Conservation (phyloP, 108 stramenopile species). For the Tribonema minus region DNA sequence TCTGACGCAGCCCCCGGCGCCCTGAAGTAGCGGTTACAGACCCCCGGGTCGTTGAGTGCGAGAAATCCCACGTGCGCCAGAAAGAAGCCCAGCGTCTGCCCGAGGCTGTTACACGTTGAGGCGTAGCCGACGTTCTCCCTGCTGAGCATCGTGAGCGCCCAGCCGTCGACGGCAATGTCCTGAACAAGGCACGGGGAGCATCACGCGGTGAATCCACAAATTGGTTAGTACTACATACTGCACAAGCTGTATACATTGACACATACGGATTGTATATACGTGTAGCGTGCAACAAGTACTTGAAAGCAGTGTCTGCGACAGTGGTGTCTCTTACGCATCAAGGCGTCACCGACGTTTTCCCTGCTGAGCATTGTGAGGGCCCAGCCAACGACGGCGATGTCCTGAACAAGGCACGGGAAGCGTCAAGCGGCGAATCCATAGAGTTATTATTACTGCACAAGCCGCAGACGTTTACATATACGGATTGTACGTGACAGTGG, state of each 20-base stretch:
- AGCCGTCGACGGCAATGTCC: slow-evolving; percentile 99
- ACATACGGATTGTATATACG: too few species aligned
- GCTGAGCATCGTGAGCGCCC: slow-evolving; percentile 97
- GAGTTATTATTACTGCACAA: too few species aligned
- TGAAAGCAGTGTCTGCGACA: too few species aligned
- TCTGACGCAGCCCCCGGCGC: slow-evolving; percentile 43
- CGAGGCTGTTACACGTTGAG: slow-evolving; percentile 89
- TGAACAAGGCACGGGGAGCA: too few species aligned
- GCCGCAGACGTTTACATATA: too few species aligned
- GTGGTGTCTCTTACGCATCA: slow-evolving; percentile 88
- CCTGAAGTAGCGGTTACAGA: slow-evolving; percentile 66
- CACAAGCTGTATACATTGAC: too few species aligned
- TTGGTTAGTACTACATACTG: too few species aligned
- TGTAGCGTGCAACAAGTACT: too few species aligned
- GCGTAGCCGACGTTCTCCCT: slow-evolving; percentile 87
- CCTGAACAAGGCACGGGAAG: too few species aligned
- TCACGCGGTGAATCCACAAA: too few species aligned
- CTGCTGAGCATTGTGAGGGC: slow-evolving; percentile 95
- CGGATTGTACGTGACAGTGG: too few species aligned
- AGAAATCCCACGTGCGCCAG: slow-evolving; percentile 90
- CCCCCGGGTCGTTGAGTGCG: slow-evolving; percentile 85
- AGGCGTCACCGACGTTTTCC: slow-evolving; percentile 86
- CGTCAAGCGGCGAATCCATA: too few species aligned
- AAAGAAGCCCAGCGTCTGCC: slow-evolving; percentile 95
- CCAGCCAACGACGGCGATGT: slow-evolving; percentile 99